Percentiles rank a stretch among this genome's conserved stretches.
phyloP scores from a whole-genome alignment of 2,329 filamentous ascomycete genomes.

The Alternaria brassicicola region DNA sequence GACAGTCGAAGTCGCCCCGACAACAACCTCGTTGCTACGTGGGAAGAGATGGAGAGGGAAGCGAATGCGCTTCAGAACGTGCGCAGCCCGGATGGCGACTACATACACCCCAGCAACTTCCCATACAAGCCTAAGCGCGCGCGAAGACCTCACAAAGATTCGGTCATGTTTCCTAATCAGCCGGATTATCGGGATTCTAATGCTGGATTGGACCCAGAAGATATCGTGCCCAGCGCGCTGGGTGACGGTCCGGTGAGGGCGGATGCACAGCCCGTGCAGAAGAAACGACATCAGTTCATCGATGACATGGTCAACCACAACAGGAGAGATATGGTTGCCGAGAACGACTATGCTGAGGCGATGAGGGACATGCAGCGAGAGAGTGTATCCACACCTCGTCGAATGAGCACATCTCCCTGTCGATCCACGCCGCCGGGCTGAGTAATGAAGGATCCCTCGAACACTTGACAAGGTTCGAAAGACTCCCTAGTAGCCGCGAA shows the following conservation, averaged over 20 bases:
- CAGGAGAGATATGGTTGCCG: constrained; percentile 26
- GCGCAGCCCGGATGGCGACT: constrained; percentile 41
- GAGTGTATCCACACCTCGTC: constrained; percentile 11
- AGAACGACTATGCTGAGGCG: constrained; percentile 39
- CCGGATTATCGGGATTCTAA: constrained; percentile 16
- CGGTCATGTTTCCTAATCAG: constrained; percentile 30
- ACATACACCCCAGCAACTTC: constrained; percentile 38
- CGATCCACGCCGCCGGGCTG: constrained; percentile 5
- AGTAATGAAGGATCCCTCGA: not conserved
- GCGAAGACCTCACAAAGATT: constrained; percentile 34
- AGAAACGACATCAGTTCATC: constrained; percentile 28
- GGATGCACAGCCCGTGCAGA: constrained; percentile 20
- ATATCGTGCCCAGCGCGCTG: constrained; percentile 39
- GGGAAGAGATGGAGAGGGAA: constrained; percentile 44
- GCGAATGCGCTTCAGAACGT: constrained; percentile 32
- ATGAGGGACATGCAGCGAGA: constrained; percentile 36
- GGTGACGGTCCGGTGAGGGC: constrained; percentile 23
- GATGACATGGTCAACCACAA: constrained; percentile 24
- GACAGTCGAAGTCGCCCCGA: constrained; percentile 42
- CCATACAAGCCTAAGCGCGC: constrained; percentile 30
- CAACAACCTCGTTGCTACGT: constrained; percentile 39
- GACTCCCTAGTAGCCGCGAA: not conserved
- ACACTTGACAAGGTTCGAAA: not conserved
- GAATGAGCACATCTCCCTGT: constrained; percentile 4
- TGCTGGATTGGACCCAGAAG: constrained; percentile 33